Conservation (phyloP, 495 filamentous ascomycete species). For the Glutinoglossum americanum region DNA sequence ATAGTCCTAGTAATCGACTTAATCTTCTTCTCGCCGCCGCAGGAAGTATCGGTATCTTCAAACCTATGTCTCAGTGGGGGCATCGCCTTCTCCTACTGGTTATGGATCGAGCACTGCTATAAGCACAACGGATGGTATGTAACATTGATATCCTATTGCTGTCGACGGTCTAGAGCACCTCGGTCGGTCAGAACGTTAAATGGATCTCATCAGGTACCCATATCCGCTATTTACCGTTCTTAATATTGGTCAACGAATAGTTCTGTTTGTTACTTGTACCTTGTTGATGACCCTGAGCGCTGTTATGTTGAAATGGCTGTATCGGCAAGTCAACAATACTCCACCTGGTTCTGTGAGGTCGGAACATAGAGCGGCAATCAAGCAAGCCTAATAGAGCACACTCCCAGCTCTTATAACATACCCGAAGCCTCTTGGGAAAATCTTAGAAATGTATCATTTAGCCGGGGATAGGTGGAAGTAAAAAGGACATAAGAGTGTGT, state of each 20-base stretch:
- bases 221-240: constrained; percentile 63
- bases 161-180: not conserved
- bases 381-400: not conserved
- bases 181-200: constrained; percentile 1
- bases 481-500: no score
- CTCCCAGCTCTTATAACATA: no score
- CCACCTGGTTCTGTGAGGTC: not conserved
- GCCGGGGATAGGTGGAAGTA: no score
- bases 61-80: constrained; percentile 37
- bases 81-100: constrained; percentile 63
- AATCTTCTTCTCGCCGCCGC: constrained; percentile 59
- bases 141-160: constrained; percentile 1
- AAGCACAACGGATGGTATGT: constrained; percentile 48
- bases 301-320: constrained; percentile 38
- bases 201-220: constrained; percentile 39
- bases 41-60: constrained; percentile 41
- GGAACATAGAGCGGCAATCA: not conserved
- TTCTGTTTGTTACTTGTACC: constrained; percentile 49
- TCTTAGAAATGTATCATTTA: no score
- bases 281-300: constrained; percentile 51
- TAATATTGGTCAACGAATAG: constrained; percentile 33
- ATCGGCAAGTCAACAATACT: constrained; percentile 45
- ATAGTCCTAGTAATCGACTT: constrained; percentile 50
- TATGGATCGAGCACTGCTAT: constrained; percentile 71
- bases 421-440: no score